These are phyloP conservation scores for Rhodamnia argentea DNA, from an alignment of 345 rosid species.

Conservation along the genomic window DNA sequence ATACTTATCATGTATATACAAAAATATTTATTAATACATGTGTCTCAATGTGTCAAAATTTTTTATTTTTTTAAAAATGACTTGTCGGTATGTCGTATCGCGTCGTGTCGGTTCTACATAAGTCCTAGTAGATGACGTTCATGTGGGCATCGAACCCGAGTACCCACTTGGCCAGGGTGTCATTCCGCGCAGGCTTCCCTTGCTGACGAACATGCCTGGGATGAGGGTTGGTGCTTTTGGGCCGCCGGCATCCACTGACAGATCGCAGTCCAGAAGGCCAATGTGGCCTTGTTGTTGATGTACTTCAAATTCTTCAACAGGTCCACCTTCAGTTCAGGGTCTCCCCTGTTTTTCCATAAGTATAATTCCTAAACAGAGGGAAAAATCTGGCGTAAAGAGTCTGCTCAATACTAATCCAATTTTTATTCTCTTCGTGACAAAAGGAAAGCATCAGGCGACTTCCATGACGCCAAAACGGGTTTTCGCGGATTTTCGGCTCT, in stretches of 20 bases:
- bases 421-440: not conserved
- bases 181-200: constrained; percentile 74
- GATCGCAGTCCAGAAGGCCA: constrained; percentile 66
- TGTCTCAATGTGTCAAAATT: too few relatives aligned
- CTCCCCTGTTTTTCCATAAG: constrained; percentile 63
- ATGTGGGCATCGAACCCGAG: constrained; percentile 71
- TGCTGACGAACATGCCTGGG: constrained; percentile 58
- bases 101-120: too few relatives aligned
- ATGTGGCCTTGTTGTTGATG: constrained; percentile 54
- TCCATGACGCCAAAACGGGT: not conserved
- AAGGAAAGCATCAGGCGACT: not conserved
- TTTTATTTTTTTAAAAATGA: too few relatives aligned
- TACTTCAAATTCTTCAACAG: constrained; percentile 47
- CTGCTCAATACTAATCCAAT: not conserved
- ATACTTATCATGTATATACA: too few relatives aligned
- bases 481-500: not conserved
- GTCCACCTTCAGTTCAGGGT: constrained; percentile 50
- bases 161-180: constrained; percentile 48
- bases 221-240: constrained; percentile 60
- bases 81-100: too few relatives aligned
- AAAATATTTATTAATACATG: too few relatives aligned
- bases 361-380: constrained; percentile 46
- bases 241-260: constrained; percentile 82
- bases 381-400: not conserved
- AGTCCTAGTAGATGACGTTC: constrained; percentile 68